phyloP scores from a whole-genome alignment of 176 grass and related monocot genomes.

The Pontederia paniculata region DNA sequence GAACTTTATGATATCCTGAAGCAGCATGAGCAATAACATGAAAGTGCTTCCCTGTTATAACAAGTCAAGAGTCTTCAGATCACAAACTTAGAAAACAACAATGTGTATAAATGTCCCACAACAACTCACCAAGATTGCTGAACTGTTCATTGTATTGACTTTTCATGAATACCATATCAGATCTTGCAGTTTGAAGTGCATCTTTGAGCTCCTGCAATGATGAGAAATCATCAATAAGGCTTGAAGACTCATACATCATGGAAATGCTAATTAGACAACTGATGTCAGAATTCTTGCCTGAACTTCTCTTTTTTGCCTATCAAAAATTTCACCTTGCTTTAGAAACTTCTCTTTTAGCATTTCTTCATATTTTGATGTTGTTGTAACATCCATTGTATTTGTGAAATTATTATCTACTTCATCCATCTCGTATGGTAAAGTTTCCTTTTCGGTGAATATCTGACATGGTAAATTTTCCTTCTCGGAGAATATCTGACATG shows the following conservation, averaged over 20 bases:
- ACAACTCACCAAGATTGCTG: slow-evolving; percentile 42
- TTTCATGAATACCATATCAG: slow-evolving; percentile 61
- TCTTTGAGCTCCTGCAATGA: slow-evolving; percentile 54
- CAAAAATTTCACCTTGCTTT: slow-evolving; percentile 29
- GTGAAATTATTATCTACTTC: neutral
- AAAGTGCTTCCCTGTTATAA: slow-evolving; percentile 67
- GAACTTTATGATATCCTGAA: slow-evolving; percentile 80
- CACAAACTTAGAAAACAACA: too few relatives aligned
- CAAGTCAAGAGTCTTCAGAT: slow-evolving; percentile 13
- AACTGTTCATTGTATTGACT: slow-evolving; percentile 42
- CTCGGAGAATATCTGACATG: too few relatives aligned
- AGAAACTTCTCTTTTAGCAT: slow-evolving; percentile 17
- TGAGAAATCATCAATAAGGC: slow-evolving; percentile 10
- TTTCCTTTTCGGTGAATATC: too few relatives aligned
- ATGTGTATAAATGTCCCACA: neutral
- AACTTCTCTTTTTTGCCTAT: slow-evolving; percentile 59
- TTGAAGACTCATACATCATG: slow-evolving; percentile 12
- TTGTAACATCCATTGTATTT: slow-evolving; percentile 28
- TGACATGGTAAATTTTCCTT: too few relatives aligned
- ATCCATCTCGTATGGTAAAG: too few relatives aligned
- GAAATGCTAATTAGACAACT: neutral
- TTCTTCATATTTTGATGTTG: slow-evolving; percentile 32
- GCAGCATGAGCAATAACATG: slow-evolving; percentile 57
- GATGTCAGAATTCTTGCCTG: slow-evolving; percentile 53
- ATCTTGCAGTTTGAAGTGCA: slow-evolving; percentile 44